Base-by-base conservation (phyloP, 139 green algal species). In the Auxenochlorella pyrenoidosa region DNA sequence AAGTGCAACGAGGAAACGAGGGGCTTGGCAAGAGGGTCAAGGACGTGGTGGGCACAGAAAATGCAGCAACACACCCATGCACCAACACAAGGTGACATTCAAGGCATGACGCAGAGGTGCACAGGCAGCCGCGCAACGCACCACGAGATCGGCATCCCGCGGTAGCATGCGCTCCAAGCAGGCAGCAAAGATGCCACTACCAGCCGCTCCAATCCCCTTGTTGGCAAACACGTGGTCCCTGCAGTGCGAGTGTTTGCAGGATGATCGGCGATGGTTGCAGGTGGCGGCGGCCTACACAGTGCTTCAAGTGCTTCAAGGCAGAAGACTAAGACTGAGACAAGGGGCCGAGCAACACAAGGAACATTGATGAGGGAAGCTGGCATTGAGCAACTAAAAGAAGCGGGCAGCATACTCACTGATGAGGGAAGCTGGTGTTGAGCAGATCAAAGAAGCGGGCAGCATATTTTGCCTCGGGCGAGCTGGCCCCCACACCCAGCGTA, bases 391-490 rank as follows among this genome's bases (percentile, higher is more conserved):
- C n/a, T n/a, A n/a, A 71, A 71, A 2, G 21, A 71, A 71, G 28
- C 28, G 22, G 21, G 5, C 63, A 12, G 4, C 16, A 8, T 21
- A 34, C 63, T 71, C 30, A 76, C 70, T 10, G 34, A n/a, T 76
- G 70, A 21, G 70, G 70, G 34, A 76, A 76, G 70, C n/a, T 43
- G 16, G 70, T 19, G 36, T 76, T 76, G 15, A 76, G 70, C 70
- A 76, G 70, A 34, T 76, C 34, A 34, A 76, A 76, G 70, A 76
- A 76, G 70, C 70, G 70, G 12, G 70, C 34, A 34, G 70, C 70
- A 38, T 76, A 76, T 10, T 40, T 41, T 34, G 70, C 24, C 4
- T 38, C n/a, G 15, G 21, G n/a, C 16, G 34, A 30, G 70, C 70
- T 76, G 70, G 70, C 70, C 16, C 70, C 70, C 13, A 28, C 40